A percentile compares a stretch with the other conserved stretches of the same genome.
These are phyloP conservation scores for Diaporthe ampelina DNA, from an alignment of 2,329 filamentous ascomycete genomes.

Conservation along the genomic window DNA sequence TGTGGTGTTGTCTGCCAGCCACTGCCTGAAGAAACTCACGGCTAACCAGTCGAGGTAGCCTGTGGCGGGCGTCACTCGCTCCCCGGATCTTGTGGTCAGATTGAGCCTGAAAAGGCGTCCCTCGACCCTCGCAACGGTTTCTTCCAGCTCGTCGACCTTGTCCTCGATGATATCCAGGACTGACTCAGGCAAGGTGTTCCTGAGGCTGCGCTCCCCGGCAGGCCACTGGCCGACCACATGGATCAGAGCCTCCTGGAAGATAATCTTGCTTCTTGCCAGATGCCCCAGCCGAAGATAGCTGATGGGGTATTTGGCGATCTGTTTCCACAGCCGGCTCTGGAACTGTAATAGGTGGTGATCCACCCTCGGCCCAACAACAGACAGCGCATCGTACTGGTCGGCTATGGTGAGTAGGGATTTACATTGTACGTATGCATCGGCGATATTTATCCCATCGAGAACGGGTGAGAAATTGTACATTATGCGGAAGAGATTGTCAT, in stretches of 20 bases:
- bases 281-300: conserved; percentile 93
- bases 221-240: conserved; percentile 98
- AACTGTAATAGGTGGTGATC: conserved; percentile 96
- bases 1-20: conserved; percentile 91
- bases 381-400: conserved; percentile 94
- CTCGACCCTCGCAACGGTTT: conserved; percentile 84
- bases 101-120: conserved; percentile 85
- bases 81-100: conserved; percentile 82
- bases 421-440: conserved; percentile 93
- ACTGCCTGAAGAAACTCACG: conserved; percentile 89
- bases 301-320: conserved; percentile 95
- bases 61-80: conserved; percentile 83
- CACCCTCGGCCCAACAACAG: conserved; percentile 88
- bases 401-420: conserved; percentile 89
- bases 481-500: conserved; percentile 94
- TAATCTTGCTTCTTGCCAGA: conserved; percentile 84
- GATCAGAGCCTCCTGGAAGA: conserved; percentile 88
- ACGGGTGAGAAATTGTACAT: conserved; percentile 94
- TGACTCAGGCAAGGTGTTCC: conserved; percentile 77
- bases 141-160: conserved; percentile 92
- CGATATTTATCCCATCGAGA: conserved; percentile 89
- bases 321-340: conserved; percentile 91
- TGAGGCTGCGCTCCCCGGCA: conserved; percentile 80
- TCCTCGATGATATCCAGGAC: conserved; percentile 94
- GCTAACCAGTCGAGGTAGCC: conserved; percentile 92